A percentile compares a stretch with the other conserved stretches of the same genome.
These are phyloP conservation scores for Candida tropicalis DNA, from an alignment of 1,139 yeast genomes.

Conservation along the genomic window DNA sequence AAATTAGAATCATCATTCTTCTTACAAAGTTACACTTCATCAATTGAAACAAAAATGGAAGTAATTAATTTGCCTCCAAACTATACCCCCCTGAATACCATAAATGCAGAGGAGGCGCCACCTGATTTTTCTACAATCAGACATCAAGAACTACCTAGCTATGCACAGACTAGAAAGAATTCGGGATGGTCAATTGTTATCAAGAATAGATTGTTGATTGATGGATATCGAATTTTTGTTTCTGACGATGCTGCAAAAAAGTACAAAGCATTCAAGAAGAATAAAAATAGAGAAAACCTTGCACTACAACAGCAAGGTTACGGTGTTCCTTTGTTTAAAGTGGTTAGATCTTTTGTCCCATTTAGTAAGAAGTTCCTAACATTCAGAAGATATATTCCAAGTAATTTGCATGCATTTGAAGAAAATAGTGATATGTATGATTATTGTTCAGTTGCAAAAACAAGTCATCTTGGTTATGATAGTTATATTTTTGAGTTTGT, in stretches of 20 bases:
- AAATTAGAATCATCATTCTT: no score
- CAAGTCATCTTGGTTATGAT: slow-evolving; percentile 13
- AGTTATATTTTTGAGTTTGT: slow-evolving; percentile 15
- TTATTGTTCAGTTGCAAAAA: slow-evolving; percentile 14
- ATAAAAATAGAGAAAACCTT: slow-evolving; percentile 7
- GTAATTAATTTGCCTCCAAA: slow-evolving; percentile 8
- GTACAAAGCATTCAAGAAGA: slow-evolving; percentile 14
- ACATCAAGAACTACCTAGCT: slow-evolving; percentile 1
- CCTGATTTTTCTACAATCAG: neutral
- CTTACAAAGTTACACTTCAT: no score
- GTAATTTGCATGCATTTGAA: slow-evolving; percentile 13
- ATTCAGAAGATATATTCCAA: slow-evolving; percentile 14
- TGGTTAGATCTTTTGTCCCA: slow-evolving; percentile 8
- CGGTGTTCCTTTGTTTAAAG: slow-evolving; percentile 17
- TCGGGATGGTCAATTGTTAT: slow-evolving; percentile 15
- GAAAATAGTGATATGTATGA: slow-evolving; percentile 13
- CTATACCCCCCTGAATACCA: slow-evolving; percentile 2
- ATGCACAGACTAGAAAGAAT: slow-evolving; percentile 8
- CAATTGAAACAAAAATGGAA: neutral
- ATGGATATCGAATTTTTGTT: slow-evolving; percentile 15
- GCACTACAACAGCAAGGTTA: slow-evolving; percentile 13
- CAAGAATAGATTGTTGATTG: slow-evolving; percentile 12
- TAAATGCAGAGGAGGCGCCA: neutral
- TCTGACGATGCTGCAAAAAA: slow-evolving; percentile 15
- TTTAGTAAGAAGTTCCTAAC: slow-evolving; percentile 12